Evolutionary conservation across 805 yeast genomes (phyloP).

Genomic region (Lipomyces sp.): DNA sequence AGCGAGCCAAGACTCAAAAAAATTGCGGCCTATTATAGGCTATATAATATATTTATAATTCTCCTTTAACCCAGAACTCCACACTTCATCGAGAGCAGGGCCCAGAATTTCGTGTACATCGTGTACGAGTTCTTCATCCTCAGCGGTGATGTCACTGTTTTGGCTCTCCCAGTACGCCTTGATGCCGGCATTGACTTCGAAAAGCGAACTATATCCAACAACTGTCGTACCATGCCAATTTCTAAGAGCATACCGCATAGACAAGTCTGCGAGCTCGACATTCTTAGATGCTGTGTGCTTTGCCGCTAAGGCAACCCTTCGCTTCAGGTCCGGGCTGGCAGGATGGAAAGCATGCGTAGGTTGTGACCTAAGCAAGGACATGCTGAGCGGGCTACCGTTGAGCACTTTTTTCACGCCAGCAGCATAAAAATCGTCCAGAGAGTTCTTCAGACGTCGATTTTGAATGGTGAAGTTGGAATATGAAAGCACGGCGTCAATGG

Average conservation of each 20-base stretch:
- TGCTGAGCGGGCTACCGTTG: slow-evolving; percentile 84
- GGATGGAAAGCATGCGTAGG: slow-evolving; percentile 82
- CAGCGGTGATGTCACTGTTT: slow-evolving; percentile 45
- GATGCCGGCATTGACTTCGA: slow-evolving; percentile 69
- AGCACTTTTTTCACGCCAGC: slow-evolving; percentile 64
- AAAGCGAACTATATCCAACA: slow-evolving; percentile 70
- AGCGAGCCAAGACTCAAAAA: background rate
- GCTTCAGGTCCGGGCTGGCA: slow-evolving; percentile 61
- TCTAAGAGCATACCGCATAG: slow-evolving; percentile 74
- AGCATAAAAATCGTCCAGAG: slow-evolving; percentile 57
- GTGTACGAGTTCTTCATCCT: slow-evolving; percentile 53
- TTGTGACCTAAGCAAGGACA: slow-evolving; percentile 78
- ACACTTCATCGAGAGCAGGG: slow-evolving; percentile 63
- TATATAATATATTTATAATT: slow-evolving; percentile 16
- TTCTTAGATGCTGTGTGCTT: slow-evolving; percentile 52
- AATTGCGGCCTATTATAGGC: background rate
- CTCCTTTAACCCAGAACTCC: slow-evolving; percentile 59
- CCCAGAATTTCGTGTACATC: slow-evolving; percentile 55
- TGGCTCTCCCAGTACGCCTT: slow-evolving; percentile 58
- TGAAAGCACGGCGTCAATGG: slow-evolving; percentile 74
- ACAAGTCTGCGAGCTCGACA: slow-evolving; percentile 77
- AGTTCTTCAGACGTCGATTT: slow-evolving; percentile 59
- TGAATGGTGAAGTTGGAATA: slow-evolving; percentile 85
- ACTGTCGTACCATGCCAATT: slow-evolving; percentile 74
- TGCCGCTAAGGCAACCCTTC: slow-evolving; percentile 53